phyloP scores from a whole-genome alignment of 208 protist species.

The Leishmania arabica region DNA sequence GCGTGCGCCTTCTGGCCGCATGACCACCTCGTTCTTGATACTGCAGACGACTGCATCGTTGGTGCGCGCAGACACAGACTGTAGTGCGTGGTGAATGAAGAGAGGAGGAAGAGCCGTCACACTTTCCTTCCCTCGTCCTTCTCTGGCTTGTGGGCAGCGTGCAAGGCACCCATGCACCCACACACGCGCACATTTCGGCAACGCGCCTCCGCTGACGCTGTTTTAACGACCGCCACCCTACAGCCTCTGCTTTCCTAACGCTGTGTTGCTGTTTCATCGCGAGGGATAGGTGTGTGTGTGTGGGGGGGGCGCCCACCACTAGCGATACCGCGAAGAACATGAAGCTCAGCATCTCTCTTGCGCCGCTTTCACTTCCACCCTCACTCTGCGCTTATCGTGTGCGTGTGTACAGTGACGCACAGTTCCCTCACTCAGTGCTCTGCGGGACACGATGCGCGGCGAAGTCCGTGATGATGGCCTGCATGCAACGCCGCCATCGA shows the following conservation, averaged over 20 bases:
- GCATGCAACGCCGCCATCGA: background rate
- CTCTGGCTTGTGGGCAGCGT: background rate
- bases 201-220: background rate
- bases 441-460: background rate
- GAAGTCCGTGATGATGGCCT: background rate
- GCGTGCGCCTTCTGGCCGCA: background rate
- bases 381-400: slow-evolving; percentile 16
- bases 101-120: background rate
- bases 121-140: background rate
- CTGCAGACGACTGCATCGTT: background rate
- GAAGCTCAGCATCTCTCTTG: background rate
- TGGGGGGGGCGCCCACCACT: background rate
- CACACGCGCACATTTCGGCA: background rate
- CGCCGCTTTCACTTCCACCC: slow-evolving; percentile 1
- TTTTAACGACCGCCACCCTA: background rate
- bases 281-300: background rate
- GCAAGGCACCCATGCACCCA: background rate
- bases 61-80: background rate
- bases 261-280: background rate
- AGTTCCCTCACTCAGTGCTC: background rate
- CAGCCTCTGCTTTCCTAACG: background rate
- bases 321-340: background rate
- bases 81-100: background rate
- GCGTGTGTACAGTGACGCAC: background rate
- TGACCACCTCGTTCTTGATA: background rate